Evolutionary conservation across 2,329 filamentous ascomycete genomes (phyloP), one percentile per base, ranked within the genome.

Genomic region (Neoarthrinium moseri): DNA sequence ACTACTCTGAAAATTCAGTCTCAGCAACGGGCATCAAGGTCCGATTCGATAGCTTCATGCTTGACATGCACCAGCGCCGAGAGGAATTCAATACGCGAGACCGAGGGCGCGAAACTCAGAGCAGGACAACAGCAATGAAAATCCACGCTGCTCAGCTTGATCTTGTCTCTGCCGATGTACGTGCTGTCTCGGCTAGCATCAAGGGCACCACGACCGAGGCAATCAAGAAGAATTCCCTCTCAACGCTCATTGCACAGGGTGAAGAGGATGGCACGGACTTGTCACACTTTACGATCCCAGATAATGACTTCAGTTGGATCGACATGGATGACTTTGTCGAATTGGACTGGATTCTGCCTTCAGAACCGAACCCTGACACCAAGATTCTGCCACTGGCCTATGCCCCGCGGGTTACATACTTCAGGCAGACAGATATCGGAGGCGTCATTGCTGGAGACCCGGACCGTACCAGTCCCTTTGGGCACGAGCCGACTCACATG

Each of bases 251-350:
- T 38, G 70, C 71, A 4, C 75, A 81, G 43, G 68, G 77, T 42
- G 78, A 82, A 21, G 70, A 71, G 4, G 77, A 78, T 7, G 78
- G 79, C 6, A 80, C 80, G 3, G 86, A 92, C 62, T 74, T 96
- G 40, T 95, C 91, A 1, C 86, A 87, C 43, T 99, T 99, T 62
- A 92, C 86, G 0, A 99, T 99, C 40, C 92, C 94, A 0, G 94
- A 99, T 63, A 89, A 95, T 45, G 94, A 99, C 60, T 84, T 91
- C 55, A 91, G 86, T 45, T 99, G 94, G 94, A 91, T 99, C 51
- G 94, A 99, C 60, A 97, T 99, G 91, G 94, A 99, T 62, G 94
- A 99, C 63, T 99, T 99, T 67, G 91, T 99, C 23, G 94, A 99
- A 65, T 73, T 99, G 18, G 95, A 96, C 63, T 97, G 92, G 92